Base-by-base conservation (phyloP, 495 filamentous ascomycete species). In the Thermothielavioides terrestris region DNA sequence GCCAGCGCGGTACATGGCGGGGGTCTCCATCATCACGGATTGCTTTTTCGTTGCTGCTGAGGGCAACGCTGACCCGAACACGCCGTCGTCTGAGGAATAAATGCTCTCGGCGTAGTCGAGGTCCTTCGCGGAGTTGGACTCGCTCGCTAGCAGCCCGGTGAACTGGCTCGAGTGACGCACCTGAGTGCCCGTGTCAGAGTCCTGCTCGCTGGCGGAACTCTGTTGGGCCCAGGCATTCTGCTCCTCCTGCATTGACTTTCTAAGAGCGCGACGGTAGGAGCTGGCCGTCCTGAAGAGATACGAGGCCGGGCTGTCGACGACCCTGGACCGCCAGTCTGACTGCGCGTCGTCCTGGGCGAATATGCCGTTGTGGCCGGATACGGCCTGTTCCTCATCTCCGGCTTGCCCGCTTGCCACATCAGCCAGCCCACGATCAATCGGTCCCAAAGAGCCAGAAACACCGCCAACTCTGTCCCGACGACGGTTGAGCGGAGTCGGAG, bases 201-300 rank as follows among this genome's bases (percentile, higher is more conserved):
- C 27, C n/a, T 34, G 44, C 5, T 41, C 23, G 7, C 17, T 17
- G 14, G 10, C 12, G 64, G 62, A n/a, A 65, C 69, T 32, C 27
- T 34, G 49, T 64, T 50, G 43, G 18, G 47, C 53, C 44, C 40
- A 55, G 12, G 28, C 52, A 14, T 56, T 54, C 4, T 63, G 39
- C 32, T 63, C 57, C 12, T 61, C 56, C 42, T 63, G 54, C 42
- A 72, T 78, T 6, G 56, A 62, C 31, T 65, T 65, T 55, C 60
- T 67, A 56, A 80, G 55, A 15, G 70, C 75, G 21, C 73, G 72
- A 32, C 74, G 74, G 57, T 71, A 84, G 12, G 80, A 78, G 54
- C 79, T 82, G 27, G 66, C 61, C 5, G 71, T 76, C 31, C 71
- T 70, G 53, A 76, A 74, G 17, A 75, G 65, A 50, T 75, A 70